A percentile compares a stretch with the other conserved stretches of the same genome.
These are phyloP conservation scores for Rosa rugosa DNA, from an alignment of 306 rosid genomes.

Conservation along the genomic window DNA sequence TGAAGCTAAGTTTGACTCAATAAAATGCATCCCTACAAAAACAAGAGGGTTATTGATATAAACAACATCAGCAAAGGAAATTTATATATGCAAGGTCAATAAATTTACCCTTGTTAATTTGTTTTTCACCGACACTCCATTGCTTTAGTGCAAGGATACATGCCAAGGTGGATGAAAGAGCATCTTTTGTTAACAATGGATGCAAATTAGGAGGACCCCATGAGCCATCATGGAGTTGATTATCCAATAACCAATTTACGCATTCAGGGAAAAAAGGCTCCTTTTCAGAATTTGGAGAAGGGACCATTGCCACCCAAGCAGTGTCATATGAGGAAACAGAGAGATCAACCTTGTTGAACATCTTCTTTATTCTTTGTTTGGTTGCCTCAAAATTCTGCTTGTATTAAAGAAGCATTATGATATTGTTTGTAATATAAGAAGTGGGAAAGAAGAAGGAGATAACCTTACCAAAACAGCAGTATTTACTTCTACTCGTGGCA, in stretches of 20 bases:
- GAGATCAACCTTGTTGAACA: conserved; percentile 70
- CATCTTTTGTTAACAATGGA: conserved; percentile 56
- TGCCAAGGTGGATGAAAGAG: conserved; percentile 71
- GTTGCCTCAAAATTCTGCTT: conserved; percentile 54
- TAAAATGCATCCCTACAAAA: conserved; percentile 62
- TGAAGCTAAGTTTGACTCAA: conserved; percentile 61
- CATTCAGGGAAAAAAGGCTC: conserved; percentile 67
- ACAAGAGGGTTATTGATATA: conserved; percentile 9
- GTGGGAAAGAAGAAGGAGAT: not conserved
- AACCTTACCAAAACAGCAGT: conserved; percentile 32
- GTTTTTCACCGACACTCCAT: conserved; percentile 62
- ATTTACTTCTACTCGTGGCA: conserved; percentile 13
- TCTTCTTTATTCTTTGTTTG: conserved; percentile 53
- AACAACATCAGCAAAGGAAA: conserved; percentile 4
- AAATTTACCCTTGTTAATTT: conserved; percentile 51
- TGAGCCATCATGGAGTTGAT: conserved; percentile 72
- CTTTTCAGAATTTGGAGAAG: conserved; percentile 44
- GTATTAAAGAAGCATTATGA: not conserved
- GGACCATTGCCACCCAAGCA: conserved; percentile 88
- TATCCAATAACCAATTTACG: conserved; percentile 64
- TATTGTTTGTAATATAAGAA: not conserved
- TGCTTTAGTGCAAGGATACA: conserved; percentile 64
- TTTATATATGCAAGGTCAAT: not conserved
- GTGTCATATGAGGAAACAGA: conserved; percentile 80
- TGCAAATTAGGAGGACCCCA: conserved; percentile 59